phyloP scores from a whole-genome alignment of 208 protist species.

The Leishmania aethiopica region DNA sequence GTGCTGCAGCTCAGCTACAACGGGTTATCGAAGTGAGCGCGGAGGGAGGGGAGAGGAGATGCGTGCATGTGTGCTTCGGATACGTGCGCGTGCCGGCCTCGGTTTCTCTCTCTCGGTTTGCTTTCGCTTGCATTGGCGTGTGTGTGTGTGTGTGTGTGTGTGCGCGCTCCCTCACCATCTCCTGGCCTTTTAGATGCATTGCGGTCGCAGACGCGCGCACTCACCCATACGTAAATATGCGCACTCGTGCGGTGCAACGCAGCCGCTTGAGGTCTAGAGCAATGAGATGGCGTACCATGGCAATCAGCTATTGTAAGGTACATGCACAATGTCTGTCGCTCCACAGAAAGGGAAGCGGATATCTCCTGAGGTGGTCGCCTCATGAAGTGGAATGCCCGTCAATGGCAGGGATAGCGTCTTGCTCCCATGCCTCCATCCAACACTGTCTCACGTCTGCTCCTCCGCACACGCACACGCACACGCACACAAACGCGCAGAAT shows the following conservation, averaged over 20 bases:
- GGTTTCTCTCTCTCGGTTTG: neutral
- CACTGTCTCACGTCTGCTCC: neutral
- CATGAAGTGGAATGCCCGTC: neutral
- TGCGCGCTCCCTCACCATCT: neutral
- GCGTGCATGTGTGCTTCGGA: too few species aligned
- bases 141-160: neutral
- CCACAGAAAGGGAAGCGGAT: neutral
- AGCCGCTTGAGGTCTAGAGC: neutral
- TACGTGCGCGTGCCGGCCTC: neutral
- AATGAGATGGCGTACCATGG: neutral
- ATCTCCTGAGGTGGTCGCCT: neutral
- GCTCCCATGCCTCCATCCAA: neutral
- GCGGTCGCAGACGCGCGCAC: neutral
- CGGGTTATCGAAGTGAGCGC: constrained; percentile 4
- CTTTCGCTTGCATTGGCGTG: neutral
- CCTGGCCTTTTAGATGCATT: neutral
- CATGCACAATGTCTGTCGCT: neutral
- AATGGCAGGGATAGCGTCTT: neutral
- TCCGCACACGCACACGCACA: neutral
- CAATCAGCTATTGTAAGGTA: neutral
- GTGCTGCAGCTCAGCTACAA: constrained; percentile 81
- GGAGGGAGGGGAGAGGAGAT: neutral
- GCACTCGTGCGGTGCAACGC: neutral
- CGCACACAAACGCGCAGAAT: neutral
- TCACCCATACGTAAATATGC: neutral